Evolutionary conservation across 345 rosid species (phyloP).

Genomic region (Viola odorata): DNA sequence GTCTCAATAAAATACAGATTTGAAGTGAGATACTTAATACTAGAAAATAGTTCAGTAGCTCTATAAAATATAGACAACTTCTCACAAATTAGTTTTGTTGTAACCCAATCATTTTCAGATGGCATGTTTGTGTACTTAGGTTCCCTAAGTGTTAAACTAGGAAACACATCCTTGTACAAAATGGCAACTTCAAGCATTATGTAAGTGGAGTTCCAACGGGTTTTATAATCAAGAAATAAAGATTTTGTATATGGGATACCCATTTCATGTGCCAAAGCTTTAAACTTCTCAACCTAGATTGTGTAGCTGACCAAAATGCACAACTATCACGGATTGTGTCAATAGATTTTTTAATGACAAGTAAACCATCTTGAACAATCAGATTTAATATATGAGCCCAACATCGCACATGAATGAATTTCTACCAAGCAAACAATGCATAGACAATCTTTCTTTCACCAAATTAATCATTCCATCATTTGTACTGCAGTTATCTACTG

Average conservation of each 20-base stretch:
- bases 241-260: background rate
- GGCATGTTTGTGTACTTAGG: background rate
- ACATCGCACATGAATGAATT: background rate
- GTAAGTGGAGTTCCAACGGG: too few species aligned
- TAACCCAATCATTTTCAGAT: conserved; percentile 13
- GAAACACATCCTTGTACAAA: conserved; percentile 5
- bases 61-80: background rate
- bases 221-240: conserved; percentile 12
- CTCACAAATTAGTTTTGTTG: conserved; percentile 4
- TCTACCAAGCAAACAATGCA: background rate
- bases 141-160: background rate
- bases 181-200: too few species aligned
- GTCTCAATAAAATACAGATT: conserved; percentile 5
- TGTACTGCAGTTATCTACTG: background rate
- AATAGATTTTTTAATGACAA: background rate
- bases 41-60: background rate
- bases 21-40: background rate
- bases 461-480: background rate
- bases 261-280: conserved; percentile 4
- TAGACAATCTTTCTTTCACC: background rate
- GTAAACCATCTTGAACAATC: conserved; percentile 14
- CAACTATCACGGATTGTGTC: conserved; percentile 16
- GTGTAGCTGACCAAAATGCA: conserved; percentile 4
- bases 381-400: conserved; percentile 15
- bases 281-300: conserved; percentile 8